Evolutionary conservation across 768 basidiomycete species (phyloP).

Genomic region (Chalciporus chontae): DNA sequence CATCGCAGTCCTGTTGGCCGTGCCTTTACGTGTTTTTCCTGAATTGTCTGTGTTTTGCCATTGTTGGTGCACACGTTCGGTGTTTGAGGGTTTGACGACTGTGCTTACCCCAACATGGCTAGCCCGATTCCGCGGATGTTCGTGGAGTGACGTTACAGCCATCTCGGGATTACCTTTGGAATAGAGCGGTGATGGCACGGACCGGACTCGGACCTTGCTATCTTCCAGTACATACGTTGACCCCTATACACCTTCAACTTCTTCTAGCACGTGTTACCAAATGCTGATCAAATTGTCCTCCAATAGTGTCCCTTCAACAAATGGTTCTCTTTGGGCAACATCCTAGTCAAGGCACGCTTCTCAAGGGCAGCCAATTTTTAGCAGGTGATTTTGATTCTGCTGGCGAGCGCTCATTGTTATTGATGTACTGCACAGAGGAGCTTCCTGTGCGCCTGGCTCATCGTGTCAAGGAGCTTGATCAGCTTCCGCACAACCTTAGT

Average conservation of each 20-base stretch:
- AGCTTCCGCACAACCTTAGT: conserved; percentile 86
- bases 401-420: background rate
- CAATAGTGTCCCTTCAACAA: conserved; percentile 86
- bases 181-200: too few relatives aligned
- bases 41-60: background rate
- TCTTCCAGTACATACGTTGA: too few relatives aligned
- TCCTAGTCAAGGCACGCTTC: conserved; percentile 87
- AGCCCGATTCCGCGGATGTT: too few relatives aligned
- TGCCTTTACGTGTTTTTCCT: background rate
- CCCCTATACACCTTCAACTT: too few relatives aligned
- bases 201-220: too few relatives aligned
- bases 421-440: conserved; percentile 57
- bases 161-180: too few relatives aligned
- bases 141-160: too few relatives aligned
- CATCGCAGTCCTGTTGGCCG: background rate
- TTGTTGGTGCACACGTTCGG: background rate
- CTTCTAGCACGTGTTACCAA: too few relatives aligned
- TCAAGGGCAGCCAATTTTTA: conserved; percentile 90
- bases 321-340: conserved; percentile 98
- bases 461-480: conserved; percentile 92
- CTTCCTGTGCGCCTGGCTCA: conserved; percentile 95
- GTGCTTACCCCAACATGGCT: too few relatives aligned
- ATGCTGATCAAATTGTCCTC: conserved; percentile 1
- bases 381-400: conserved; percentile 45
- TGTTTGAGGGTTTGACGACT: background rate